A percentile compares a stretch with the other conserved stretches of the same genome.
Evolutionary conservation across 164 flowering plant species (phyloP).

Genomic region (Euptelea pleiosperma): DNA sequence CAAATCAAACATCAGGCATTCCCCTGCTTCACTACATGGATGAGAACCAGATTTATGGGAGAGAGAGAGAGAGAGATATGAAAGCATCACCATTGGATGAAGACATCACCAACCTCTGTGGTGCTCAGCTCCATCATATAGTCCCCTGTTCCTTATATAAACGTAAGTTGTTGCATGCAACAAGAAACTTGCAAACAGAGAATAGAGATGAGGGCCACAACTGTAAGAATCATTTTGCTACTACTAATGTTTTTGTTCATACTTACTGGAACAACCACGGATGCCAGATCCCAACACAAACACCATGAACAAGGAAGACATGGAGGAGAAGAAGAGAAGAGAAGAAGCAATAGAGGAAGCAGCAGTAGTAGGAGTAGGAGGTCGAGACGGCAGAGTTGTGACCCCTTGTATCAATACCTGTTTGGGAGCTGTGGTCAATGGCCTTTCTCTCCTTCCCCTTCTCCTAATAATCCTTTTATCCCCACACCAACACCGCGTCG

Average conservation of each 20-base stretch:
- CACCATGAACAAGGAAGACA: no score
- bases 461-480: conserved; percentile 42
- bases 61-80: no score
- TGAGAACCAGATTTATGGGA: no score
- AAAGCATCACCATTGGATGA: no score
- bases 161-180: no score
- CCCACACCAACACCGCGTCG: conserved; percentile 18
- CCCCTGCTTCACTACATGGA: no score
- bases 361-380: background rate
- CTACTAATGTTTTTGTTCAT: conserved; percentile 22
- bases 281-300: conserved; percentile 19
- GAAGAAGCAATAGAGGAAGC: background rate
- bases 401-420: conserved; percentile 10
- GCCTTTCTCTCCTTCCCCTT: conserved; percentile 39
- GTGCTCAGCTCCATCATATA: no score
- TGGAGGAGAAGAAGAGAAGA: background rate
- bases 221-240: conserved; percentile 10
- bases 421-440: conserved; percentile 14
- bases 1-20: no score
- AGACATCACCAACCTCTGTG: no score
- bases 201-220: background rate
- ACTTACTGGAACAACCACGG: no score
- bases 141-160: no score
- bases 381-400: no score
- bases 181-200: background rate